Base-by-base conservation (phyloP, 495 filamentous ascomycete species). In the Trichoderma parareesei region DNA sequence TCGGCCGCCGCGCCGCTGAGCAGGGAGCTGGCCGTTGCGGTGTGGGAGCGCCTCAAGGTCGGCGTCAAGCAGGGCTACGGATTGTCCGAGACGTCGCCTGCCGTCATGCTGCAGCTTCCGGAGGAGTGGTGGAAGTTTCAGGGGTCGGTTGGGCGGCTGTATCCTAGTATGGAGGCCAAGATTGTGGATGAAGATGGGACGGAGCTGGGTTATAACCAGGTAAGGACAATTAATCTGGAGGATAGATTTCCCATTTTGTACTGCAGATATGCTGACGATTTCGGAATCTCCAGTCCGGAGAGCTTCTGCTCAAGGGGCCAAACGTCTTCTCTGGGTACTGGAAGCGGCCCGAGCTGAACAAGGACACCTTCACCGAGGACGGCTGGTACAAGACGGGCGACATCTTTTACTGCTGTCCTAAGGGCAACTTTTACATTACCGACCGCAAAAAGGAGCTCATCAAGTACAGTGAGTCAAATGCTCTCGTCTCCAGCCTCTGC, bases 381-480 rank as follows among this genome's bases (percentile, higher is more conserved):
- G 90, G 90, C 3, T 96, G 85, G 76, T 94, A 94, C 77, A 90
- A 86, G 69, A 94, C 91, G 1, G 92, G 92, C 0, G 92, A 96
- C 69, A 78, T 88, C 49, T 87, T 82, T 16, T 79, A 78, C 37
- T 76, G 85, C 18, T 87, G 90, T 69, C 69, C 75, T 13, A 70
- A 81, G 16, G 85, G 86, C 4, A 79, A 85, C 65, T 75, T 74
- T 18, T 80, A 78, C 65, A 78, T 93, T 71, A 92, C 90, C 1
- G 91, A 93, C 69, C 87, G 91, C n/a, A 81, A 91, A 27, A 96
- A 96, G 80, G 91, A 96, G 74, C 76, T 96, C 55, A 94, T 96
- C 76, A 95, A 95, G 76, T 94, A 94, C 73, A 87, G 78, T 80
- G 70, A 76, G 71, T 69, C 27, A 27, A 27, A 27, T 1, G 27